A percentile compares a stretch with the other conserved stretches of the same genome.
Evolutionary conservation across 2,329 filamentous ascomycete species (phyloP).

Genomic region (Chalaropsis ovoidea): DNA sequence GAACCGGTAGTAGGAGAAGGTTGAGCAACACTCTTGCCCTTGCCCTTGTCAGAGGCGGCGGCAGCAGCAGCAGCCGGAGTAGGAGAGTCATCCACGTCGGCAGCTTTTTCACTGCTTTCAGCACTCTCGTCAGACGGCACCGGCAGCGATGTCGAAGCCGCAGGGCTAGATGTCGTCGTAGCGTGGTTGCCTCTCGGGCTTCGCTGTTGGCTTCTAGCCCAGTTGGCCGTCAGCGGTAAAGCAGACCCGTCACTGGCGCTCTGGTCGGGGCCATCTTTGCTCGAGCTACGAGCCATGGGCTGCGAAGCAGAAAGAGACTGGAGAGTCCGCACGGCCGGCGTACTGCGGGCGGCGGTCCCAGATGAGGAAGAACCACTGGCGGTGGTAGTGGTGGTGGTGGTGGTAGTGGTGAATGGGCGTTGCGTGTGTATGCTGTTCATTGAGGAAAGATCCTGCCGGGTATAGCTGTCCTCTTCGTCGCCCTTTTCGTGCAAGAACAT

Average conservation of each 20-base stretch:
- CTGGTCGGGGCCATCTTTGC: constrained; percentile 61
- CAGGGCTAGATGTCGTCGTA: constrained; percentile 74
- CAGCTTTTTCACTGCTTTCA: constrained; percentile 41
- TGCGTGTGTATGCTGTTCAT: constrained; percentile 84
- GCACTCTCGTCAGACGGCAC: constrained; percentile 33
- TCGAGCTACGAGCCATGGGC: constrained; percentile 65
- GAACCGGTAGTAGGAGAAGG: constrained; percentile 17
- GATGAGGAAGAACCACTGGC: constrained; percentile 32
- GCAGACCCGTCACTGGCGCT: constrained; percentile 67
- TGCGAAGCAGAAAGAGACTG: constrained; percentile 37
- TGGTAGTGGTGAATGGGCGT: constrained; percentile 47
- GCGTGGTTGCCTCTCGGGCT: constrained; percentile 68
- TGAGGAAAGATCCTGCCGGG: constrained; percentile 83
- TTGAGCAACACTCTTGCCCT: constrained; percentile 13
- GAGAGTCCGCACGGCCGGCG: constrained; percentile 10
- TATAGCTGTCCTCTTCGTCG: constrained; percentile 97
- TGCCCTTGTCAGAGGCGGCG: constrained; percentile 24
- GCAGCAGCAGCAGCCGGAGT: constrained; percentile 27
- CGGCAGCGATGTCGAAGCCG: constrained; percentile 51
- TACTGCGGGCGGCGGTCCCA: constrained; percentile 10
- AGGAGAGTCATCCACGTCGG: constrained; percentile 32
- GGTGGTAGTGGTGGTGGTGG: constrained; percentile 37
- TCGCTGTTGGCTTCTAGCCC: constrained; percentile 60
- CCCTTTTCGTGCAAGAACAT: constrained; percentile 97
- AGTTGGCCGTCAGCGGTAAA: constrained; percentile 86